Conservation (phyloP, 768 basidiomycete genomes). For the Suillus subalutaceus region DNA sequence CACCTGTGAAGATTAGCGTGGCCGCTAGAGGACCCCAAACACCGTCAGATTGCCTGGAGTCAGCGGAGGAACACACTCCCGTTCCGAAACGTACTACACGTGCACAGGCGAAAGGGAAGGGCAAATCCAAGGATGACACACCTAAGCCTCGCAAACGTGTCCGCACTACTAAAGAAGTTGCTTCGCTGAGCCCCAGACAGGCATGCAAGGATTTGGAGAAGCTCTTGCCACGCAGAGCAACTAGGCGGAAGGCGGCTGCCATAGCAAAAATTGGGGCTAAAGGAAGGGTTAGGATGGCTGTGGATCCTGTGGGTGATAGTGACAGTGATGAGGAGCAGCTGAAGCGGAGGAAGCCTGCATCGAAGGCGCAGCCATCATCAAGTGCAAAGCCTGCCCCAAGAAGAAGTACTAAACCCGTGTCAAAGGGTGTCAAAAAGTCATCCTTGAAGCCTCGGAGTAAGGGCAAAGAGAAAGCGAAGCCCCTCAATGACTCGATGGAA, state of each 20-base stretch:
- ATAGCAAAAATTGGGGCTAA: conserved; percentile 16
- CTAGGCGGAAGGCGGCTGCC: conserved; percentile 28
- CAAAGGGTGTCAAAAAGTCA: conserved; percentile 1
- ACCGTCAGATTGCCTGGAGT: conserved; percentile 12
- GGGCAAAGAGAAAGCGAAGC: conserved; percentile 29
- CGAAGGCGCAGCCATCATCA: conserved; percentile 18
- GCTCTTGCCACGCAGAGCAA: conserved; percentile 27
- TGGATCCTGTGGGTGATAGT: conserved; percentile 17
- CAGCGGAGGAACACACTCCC: conserved; percentile 13
- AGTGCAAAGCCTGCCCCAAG: conserved; percentile 17
- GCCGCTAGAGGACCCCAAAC: conserved; percentile 10
- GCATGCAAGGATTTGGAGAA: conserved; percentile 13
- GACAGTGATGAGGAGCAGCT: conserved; percentile 22
- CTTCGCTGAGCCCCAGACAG: conserved; percentile 2
- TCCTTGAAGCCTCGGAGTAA: not conserved
- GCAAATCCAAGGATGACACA: not conserved
- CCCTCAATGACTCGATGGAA: conserved; percentile 27
- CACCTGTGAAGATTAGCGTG: conserved; percentile 29
- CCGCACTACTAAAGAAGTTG: not conserved
- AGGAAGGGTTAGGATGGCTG: conserved; percentile 14
- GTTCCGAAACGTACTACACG: conserved; percentile 10
- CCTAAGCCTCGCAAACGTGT: conserved; percentile 17
- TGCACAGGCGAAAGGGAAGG: conserved; percentile 16
- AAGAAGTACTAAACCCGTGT: conserved; percentile 16
- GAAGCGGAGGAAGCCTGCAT: conserved; percentile 18